Percentiles rank a stretch among this genome's conserved stretches.
These are phyloP conservation scores for Phytophthora colocasiae DNA, from an alignment of 352 stramenopile species.

Conservation along the genomic window DNA sequence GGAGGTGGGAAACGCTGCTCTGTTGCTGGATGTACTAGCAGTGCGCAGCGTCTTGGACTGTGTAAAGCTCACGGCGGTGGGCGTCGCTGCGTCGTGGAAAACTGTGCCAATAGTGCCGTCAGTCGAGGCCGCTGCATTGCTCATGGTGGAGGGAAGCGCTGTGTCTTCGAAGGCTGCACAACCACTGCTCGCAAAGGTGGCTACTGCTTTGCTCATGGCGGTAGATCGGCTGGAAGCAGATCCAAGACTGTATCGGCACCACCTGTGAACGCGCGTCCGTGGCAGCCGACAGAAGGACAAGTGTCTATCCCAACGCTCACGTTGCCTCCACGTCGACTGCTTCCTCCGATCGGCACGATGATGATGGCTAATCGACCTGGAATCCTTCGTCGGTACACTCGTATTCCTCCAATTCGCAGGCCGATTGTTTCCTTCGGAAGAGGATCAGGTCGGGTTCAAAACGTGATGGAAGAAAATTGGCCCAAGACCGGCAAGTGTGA, in stretches of 20 bases:
- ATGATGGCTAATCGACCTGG: slow-evolving; percentile 34
- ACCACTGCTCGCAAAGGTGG: slow-evolving; percentile 84
- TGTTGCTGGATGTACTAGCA: slow-evolving; percentile 74
- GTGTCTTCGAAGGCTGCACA: slow-evolving; percentile 71
- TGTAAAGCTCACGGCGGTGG: slow-evolving; percentile 89
- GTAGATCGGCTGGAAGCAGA: slow-evolving; percentile 36
- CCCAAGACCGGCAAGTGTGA: slow-evolving; percentile 1
- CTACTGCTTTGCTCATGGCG: slow-evolving; percentile 86
- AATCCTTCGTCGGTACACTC: slow-evolving; percentile 24
- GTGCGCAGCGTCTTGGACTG: slow-evolving; percentile 80
- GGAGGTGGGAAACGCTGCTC: slow-evolving; percentile 86
- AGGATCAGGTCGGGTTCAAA: slow-evolving; percentile 7
- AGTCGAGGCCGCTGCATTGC: slow-evolving; percentile 86
- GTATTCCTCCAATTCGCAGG: slow-evolving; percentile 41
- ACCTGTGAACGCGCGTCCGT: slow-evolving; percentile 15
- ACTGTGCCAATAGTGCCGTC: slow-evolving; percentile 81
- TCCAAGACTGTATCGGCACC: slow-evolving; percentile 22
- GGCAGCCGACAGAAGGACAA: slow-evolving; percentile 16
- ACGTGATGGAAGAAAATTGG: slow-evolving; percentile 14
- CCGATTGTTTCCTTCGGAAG: slow-evolving; percentile 18
- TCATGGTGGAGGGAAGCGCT: slow-evolving; percentile 85
- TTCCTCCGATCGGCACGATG: slow-evolving; percentile 44
- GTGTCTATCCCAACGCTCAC: slow-evolving; percentile 37
- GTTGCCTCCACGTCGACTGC: slow-evolving; percentile 33
- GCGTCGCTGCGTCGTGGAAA: slow-evolving; percentile 68